A percentile compares a stretch with the other conserved stretches of the same genome.
Evolutionary conservation across 441 rosid genomes (phyloP).

Genomic region (Metrosideros polymorpha): DNA sequence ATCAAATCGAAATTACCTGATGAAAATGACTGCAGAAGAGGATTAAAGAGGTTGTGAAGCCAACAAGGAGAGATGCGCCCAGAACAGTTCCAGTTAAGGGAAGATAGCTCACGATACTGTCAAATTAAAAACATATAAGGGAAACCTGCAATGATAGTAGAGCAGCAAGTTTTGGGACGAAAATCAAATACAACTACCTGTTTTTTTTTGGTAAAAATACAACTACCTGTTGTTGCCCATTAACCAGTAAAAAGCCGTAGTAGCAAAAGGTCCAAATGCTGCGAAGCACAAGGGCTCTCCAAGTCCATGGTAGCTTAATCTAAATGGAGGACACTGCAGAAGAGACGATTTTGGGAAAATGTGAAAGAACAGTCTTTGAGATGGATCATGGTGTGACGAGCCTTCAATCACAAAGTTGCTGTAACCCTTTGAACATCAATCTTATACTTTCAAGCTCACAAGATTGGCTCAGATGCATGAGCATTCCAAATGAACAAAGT

Average conservation of each 20-base stretch:
- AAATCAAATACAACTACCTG: not conserved
- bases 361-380: not conserved
- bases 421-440: not conserved
- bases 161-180: not conserved
- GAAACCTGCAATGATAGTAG: not conserved
- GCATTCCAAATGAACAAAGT: not conserved
- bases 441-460: not conserved
- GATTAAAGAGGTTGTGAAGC: slow-evolving; percentile 76
- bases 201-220: no score
- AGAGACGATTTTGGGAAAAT: not conserved
- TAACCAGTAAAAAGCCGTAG: slow-evolving; percentile 69
- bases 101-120: slow-evolving; percentile 34
- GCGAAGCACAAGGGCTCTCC: slow-evolving; percentile 94
- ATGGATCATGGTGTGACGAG: not conserved
- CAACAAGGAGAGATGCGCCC: slow-evolving; percentile 66
- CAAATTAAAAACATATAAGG: slow-evolving; percentile 1
- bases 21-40: slow-evolving; percentile 94
- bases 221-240: slow-evolving; percentile 60
- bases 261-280: slow-evolving; percentile 91
- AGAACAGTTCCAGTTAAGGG: slow-evolving; percentile 46
- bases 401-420: not conserved
- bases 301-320: slow-evolving; percentile 81
- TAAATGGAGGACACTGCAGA: slow-evolving; percentile 82
- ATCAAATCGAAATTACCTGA: slow-evolving; percentile 31
- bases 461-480: not conserved